These are phyloP conservation scores for Pseudocercospora crystallina DNA, from an alignment of 2,329 filamentous ascomycete genomes.

Conservation along the genomic window DNA sequence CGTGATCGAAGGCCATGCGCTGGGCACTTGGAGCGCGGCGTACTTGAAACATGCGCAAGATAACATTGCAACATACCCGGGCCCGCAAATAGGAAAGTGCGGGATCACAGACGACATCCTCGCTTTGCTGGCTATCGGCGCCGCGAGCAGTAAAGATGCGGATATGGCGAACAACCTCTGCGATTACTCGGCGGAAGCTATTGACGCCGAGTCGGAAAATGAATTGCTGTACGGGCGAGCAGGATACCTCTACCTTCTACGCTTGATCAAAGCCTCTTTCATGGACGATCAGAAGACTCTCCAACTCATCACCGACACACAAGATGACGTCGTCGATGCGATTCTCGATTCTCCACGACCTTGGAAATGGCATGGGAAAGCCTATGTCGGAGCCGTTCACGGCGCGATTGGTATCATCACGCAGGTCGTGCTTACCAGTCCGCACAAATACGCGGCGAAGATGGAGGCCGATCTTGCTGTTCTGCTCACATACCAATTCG, in stretches of 20 bases:
- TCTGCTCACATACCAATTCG: slow-evolving; percentile 60
- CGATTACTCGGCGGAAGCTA: slow-evolving; percentile 50
- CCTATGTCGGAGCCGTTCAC: slow-evolving; percentile 66
- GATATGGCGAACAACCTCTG: slow-evolving; percentile 53
- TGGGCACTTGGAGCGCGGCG: slow-evolving; percentile 52
- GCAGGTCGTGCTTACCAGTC: slow-evolving; percentile 63
- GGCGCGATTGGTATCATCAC: slow-evolving; percentile 69
- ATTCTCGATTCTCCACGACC: slow-evolving; percentile 57
- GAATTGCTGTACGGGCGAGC: slow-evolving; percentile 68
- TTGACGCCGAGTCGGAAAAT: slow-evolving; percentile 51
- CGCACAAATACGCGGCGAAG: slow-evolving; percentile 53
- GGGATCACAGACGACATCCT: slow-evolving; percentile 54
- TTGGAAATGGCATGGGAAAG: slow-evolving; percentile 65
- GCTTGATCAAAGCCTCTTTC: slow-evolving; percentile 61
- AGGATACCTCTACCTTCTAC: slow-evolving; percentile 66
- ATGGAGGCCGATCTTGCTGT: slow-evolving; percentile 55
- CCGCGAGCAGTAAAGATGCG: slow-evolving; percentile 50
- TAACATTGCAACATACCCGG: slow-evolving; percentile 50
- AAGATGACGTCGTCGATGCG: slow-evolving; percentile 57
- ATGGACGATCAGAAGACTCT: slow-evolving; percentile 49
- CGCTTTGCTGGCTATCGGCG: slow-evolving; percentile 50
- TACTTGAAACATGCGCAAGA: slow-evolving; percentile 53
- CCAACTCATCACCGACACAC: slow-evolving; percentile 54
- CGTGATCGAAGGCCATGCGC: slow-evolving; percentile 45
- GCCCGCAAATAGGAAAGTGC: slow-evolving; percentile 47